Conservation (phyloP, 805 yeast genomes). For the Saturnispora zaruensis region DNA sequence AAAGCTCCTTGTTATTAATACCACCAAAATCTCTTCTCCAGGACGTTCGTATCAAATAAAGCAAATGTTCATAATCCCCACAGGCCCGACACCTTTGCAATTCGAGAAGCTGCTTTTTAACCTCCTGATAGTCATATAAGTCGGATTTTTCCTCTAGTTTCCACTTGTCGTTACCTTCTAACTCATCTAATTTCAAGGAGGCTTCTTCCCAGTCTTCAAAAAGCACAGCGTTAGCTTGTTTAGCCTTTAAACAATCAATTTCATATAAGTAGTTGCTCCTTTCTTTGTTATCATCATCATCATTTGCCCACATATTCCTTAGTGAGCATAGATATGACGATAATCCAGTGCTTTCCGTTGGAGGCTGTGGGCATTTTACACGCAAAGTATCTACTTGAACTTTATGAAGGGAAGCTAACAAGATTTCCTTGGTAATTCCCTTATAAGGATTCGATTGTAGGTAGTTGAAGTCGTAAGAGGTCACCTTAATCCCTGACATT, state of each 20-base stretch:
- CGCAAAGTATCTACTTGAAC: background rate
- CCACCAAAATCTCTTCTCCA: constrained; percentile 83
- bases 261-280: background rate
- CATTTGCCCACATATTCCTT: background rate
- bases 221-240: constrained; percentile 41
- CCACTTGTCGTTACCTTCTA: constrained; percentile 65
- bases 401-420: constrained; percentile 2
- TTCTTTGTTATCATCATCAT: background rate
- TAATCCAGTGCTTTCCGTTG: background rate
- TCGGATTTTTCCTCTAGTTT: constrained; percentile 50
- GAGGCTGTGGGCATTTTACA: background rate
- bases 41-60: constrained; percentile 73
- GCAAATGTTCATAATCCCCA: constrained; percentile 50
- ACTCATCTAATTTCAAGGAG: constrained; percentile 53
- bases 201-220: constrained; percentile 57
- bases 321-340: background rate
- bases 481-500: constrained; percentile 14
- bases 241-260: constrained; percentile 1
- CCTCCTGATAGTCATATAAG: constrained; percentile 65
- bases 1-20: constrained; percentile 73
- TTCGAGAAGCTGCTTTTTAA: constrained; percentile 43
- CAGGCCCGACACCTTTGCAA: constrained; percentile 49
- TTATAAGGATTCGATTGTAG: constrained; percentile 22
- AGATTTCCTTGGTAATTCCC: constrained; percentile 17
- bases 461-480: constrained; percentile 15